Evolutionary conservation across 352 stramenopile genomes (phyloP).

Genomic region (Phytopythium kandeliae): DNA sequence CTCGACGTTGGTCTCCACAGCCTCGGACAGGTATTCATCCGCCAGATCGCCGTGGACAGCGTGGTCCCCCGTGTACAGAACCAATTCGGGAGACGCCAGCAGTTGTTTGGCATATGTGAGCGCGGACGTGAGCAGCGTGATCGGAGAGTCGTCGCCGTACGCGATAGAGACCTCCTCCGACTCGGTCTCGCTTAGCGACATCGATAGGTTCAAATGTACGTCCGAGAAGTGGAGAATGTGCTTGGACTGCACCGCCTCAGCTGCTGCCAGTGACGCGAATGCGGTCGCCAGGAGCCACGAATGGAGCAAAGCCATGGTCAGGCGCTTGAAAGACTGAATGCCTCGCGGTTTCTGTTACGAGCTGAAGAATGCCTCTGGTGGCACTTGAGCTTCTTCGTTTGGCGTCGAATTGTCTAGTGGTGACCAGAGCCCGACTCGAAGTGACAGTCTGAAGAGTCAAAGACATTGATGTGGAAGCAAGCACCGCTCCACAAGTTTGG

Average conservation of each 20-base stretch:
- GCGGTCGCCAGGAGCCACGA: not conserved
- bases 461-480: no score
- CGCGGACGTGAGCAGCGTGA: conserved; percentile 49
- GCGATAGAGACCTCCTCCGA: conserved; percentile 21
- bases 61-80: conserved; percentile 75
- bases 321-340: not conserved
- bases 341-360: no score
- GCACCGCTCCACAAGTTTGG: no score
- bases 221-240: conserved; percentile 77
- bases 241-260: conserved; percentile 11
- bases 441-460: no score
- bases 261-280: not conserved
- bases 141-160: conserved; percentile 41
- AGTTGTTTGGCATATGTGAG: conserved; percentile 53
- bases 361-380: no score
- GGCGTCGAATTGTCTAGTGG: not conserved
- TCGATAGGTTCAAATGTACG: conserved; percentile 62
- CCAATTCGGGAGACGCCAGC: conserved; percentile 51
- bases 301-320: not conserved
- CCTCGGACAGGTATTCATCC: conserved; percentile 43
- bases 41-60: conserved; percentile 37
- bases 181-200: conserved; percentile 24
- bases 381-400: not conserved
- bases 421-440: no score
- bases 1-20: conserved; percentile 47